Evolutionary conservation across 495 filamentous ascomycete species (phyloP).

Genomic region (Penicillium subrubescens): DNA sequence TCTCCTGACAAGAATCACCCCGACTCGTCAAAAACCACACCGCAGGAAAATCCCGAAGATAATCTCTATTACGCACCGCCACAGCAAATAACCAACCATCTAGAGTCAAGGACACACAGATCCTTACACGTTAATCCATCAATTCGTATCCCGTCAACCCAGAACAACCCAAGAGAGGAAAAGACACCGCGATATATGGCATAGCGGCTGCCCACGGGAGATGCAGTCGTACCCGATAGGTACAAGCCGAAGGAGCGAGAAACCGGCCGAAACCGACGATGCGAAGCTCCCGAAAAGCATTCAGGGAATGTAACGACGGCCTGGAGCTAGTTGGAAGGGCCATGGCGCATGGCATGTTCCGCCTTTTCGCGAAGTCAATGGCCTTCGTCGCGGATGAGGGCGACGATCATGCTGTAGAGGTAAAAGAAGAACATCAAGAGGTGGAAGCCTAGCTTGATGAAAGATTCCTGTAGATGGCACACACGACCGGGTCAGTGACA

Average conservation of each 20-base stretch:
- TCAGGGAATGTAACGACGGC: constrained; percentile 2
- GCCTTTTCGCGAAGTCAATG: constrained; percentile 60
- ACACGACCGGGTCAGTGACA: constrained; percentile 14
- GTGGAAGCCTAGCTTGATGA: constrained; percentile 99
- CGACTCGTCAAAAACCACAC: constrained; percentile 11
- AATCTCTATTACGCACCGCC: constrained; percentile 24
- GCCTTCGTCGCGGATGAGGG: constrained; percentile 92
- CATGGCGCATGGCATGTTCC: constrained; percentile 46
- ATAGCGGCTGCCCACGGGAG: constrained; percentile 6
- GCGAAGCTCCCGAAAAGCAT: not conserved
- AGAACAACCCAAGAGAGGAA: constrained; percentile 6
- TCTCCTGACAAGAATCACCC: constrained; percentile 13
- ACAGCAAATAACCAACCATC: constrained; percentile 15
- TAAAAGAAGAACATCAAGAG: constrained; percentile 99
- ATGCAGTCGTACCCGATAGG: constrained; percentile 5
- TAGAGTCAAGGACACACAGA: constrained; percentile 23
- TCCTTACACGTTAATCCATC: constrained; percentile 16
- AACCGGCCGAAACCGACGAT: not conserved
- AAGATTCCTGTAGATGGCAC: constrained; percentile 74
- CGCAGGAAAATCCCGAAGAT: constrained; percentile 11
- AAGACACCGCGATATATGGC: constrained; percentile 13
- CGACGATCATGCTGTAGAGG: constrained; percentile 99
- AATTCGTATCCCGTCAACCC: constrained; percentile 16
- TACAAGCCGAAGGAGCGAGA: constrained; percentile 4
- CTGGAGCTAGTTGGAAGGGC: constrained; percentile 28